Percentiles rank a stretch among this genome's conserved stretches.
Evolutionary conservation across 306 rosid species (phyloP).

Genomic region (Dicorynia guianensis): DNA sequence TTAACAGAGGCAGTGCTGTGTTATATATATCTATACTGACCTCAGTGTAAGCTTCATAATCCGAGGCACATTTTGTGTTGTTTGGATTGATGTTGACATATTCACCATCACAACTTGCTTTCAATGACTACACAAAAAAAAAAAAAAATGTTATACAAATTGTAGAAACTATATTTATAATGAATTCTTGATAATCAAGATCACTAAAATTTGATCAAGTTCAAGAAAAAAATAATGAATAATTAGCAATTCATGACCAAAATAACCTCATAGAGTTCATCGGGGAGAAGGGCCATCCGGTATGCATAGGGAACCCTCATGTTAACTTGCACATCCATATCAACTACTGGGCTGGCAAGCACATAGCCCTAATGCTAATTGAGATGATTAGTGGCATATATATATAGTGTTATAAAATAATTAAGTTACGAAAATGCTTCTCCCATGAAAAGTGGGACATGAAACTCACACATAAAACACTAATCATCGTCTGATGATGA

Average conservation of each 20-base stretch:
- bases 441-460: too few species aligned
- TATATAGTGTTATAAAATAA: neutral
- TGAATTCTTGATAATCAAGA: too few species aligned
- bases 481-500: too few species aligned
- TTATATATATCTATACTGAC: slow-evolving; percentile 27
- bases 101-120: slow-evolving; percentile 42
- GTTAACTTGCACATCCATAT: fast-evolving
- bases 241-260: neutral
- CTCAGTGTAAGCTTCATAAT: slow-evolving; percentile 39
- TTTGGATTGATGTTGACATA: slow-evolving; percentile 43
- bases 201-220: too few species aligned
- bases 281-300: slow-evolving; percentile 52
- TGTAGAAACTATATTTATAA: too few species aligned
- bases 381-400: neutral
- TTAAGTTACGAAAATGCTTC: too few species aligned
- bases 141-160: too few species aligned
- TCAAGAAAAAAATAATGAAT: neutral
- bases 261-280: slow-evolving; percentile 60
- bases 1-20: neutral
- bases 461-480: too few species aligned
- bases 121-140: slow-evolving; percentile 43
- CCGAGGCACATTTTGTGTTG: slow-evolving; percentile 46
- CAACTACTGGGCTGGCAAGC: slow-evolving; percentile 59
- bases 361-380: slow-evolving; percentile 51
- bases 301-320: slow-evolving; percentile 49